Conservation (phyloP, 352 stramenopile genomes). For the Globisporangium lucens region DNA sequence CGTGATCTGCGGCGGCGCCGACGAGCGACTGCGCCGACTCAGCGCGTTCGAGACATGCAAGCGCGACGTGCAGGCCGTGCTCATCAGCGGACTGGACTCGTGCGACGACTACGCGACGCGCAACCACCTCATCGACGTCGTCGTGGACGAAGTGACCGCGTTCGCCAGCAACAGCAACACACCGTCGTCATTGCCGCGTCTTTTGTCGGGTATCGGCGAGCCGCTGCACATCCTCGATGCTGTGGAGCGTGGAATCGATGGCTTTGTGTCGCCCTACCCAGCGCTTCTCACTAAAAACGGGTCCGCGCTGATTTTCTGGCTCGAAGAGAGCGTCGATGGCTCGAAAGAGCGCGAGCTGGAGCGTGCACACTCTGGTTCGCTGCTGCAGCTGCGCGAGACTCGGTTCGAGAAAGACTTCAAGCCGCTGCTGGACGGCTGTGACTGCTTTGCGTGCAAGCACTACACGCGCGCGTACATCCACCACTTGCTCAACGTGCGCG, state of each 20-base stretch:
- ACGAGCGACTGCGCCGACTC: constrained; percentile 46
- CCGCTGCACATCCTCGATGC: constrained; percentile 56
- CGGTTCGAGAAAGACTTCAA: constrained; percentile 60
- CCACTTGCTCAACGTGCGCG: constrained; percentile 90
- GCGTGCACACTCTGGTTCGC: constrained; percentile 32
- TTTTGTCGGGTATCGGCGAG: constrained; percentile 65
- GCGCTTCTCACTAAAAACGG: constrained; percentile 42
- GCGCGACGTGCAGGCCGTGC: constrained; percentile 57
- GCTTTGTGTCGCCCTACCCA: constrained; percentile 68
- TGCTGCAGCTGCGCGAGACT: constrained; percentile 68
- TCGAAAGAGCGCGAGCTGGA: constrained; percentile 27
- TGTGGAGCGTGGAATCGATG: constrained; percentile 55
- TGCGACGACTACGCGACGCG: constrained; percentile 34
- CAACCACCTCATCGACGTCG: constrained; percentile 40
- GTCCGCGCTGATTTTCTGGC: constrained; percentile 61
- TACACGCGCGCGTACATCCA: constrained; percentile 90
- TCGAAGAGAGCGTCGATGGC: constrained; percentile 33
- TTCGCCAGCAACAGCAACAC: background rate
- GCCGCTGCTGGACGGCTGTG: constrained; percentile 56
- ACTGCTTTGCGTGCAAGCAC: constrained; percentile 72
- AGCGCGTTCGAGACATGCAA: constrained; percentile 65
- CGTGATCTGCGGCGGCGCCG: constrained; percentile 63
- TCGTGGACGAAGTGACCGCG: constrained; percentile 34
- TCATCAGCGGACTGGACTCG: constrained; percentile 62
- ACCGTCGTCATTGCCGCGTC: constrained; percentile 51